phyloP scores from a whole-genome alignment of 768 basidiomycete species.

The Phlegmacium glaucopus region DNA sequence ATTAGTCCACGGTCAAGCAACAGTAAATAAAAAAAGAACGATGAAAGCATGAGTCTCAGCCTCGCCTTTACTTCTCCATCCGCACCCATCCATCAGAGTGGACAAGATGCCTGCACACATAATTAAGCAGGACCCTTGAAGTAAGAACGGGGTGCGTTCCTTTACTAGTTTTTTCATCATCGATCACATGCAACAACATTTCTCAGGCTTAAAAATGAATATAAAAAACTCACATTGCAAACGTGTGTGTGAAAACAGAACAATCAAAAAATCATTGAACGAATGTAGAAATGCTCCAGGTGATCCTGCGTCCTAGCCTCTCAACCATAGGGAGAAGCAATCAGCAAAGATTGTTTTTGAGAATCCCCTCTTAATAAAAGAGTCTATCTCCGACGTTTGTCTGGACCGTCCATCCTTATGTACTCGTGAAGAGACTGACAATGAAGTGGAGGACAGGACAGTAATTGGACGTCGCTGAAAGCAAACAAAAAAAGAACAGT shows the following conservation, averaged over 20 bases:
- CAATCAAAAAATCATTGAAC: slow-evolving; percentile 13
- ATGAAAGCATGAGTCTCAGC: slow-evolving; percentile 59
- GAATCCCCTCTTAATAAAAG: slow-evolving; percentile 27
- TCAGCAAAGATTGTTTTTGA: slow-evolving; percentile 96
- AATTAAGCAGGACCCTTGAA: slow-evolving; percentile 32
- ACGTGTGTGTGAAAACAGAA: no score
- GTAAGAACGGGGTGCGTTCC: slow-evolving; percentile 64
- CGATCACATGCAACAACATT: slow-evolving; percentile 29
- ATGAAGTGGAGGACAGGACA: slow-evolving; percentile 54
- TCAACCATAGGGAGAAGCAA: slow-evolving; percentile 87
- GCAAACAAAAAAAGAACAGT: slow-evolving; percentile 4
- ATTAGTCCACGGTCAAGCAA: no score
- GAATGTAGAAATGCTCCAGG: slow-evolving; percentile 77
- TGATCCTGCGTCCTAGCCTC: slow-evolving; percentile 89
- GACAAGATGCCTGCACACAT: slow-evolving; percentile 10
- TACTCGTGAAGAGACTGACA: slow-evolving; percentile 27
- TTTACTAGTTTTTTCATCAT: slow-evolving; percentile 91
- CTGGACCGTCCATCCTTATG: slow-evolving; percentile 76
- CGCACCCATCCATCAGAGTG: slow-evolving; percentile 52
- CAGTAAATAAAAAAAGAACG: no score
- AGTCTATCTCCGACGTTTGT: slow-evolving; percentile 79
- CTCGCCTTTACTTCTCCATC: slow-evolving; percentile 86
- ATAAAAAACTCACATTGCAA: slow-evolving; percentile 9
- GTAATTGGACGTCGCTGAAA: slow-evolving; percentile 70
- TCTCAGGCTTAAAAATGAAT: neutral